Base-by-base conservation (phyloP, 768 basidiomycete species). In the Mycena galericulata region DNA sequence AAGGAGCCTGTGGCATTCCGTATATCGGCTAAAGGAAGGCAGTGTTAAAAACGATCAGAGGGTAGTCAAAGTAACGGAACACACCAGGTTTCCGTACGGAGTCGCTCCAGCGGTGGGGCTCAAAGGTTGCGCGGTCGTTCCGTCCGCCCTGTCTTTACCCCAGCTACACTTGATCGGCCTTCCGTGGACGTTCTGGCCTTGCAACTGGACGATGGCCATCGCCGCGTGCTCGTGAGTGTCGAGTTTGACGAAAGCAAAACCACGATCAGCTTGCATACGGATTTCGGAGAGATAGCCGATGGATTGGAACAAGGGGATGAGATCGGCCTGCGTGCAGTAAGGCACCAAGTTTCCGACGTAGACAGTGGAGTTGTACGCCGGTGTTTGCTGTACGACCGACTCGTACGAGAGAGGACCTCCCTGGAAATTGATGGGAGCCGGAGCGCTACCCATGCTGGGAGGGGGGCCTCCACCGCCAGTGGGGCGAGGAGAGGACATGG, bases 301-400 rank as follows among this genome's bases (percentile, higher is more conserved):
- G 62, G 96, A 96, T 83, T 98, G 95, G 90, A 99, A 99, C 67
- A 99, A 85, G 15, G 97, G 97, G 75, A 98, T 96, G 66, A 99
- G 90, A 81, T 99, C 98, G 46, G 95, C 95, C 80, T 99, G 97
- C 27, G 96, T 97, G 76, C 93, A 94, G 83, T 96, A 98, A 9
- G 97, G 97, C 70, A 98, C 96, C 73, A 99, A 88, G 84, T 99
- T 99, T 69, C 98, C 98, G 78, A 98, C 98, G 80, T 99, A 99
- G 75, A 99, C 96, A 49, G 97, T 98, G 47, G 93, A 87, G 83
- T 99, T 99, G 82, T 91, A 97, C 49, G 94, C 88, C 36, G 96
- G 95, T 14, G 97, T 96, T 82, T 98, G 98, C 73, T 90, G 86
- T 40, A 97, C 92, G 68, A 98, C 96, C n/a, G 92, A 80, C 76